Percentiles rank a stretch among this genome's conserved stretches.
Evolutionary conservation across 345 rosid genomes (phyloP).

Genomic region (Schrenkiella parvula): DNA sequence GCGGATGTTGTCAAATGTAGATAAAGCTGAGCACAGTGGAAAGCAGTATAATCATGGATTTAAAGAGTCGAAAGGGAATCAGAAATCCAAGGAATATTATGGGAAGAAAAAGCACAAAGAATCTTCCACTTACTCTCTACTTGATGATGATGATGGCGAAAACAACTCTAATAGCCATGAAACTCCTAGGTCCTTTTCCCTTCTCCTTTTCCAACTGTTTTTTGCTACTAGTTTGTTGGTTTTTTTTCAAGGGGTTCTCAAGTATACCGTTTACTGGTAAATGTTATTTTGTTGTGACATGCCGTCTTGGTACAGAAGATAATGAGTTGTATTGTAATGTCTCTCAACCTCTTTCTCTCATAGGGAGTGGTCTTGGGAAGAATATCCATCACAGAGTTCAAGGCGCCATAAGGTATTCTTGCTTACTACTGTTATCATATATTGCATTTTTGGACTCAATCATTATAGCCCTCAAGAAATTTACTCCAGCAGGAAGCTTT

Average conservation of each 20-base stretch:
- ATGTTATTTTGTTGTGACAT: neutral
- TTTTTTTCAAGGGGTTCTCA: neutral
- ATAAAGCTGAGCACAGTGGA: slow-evolving; percentile 23
- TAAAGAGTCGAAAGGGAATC: slow-evolving; percentile 11
- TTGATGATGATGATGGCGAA: slow-evolving; percentile 23
- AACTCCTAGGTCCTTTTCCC: slow-evolving; percentile 16
- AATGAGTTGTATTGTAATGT: slow-evolving; percentile 7
- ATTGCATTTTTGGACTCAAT: neutral
- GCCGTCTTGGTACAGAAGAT: no score
- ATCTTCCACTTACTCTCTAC: slow-evolving; percentile 28
- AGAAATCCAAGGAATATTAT: slow-evolving; percentile 11
- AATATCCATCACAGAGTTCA: slow-evolving; percentile 26
- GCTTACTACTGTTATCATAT: neutral
- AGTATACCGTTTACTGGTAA: neutral
- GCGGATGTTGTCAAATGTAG: slow-evolving; percentile 37
- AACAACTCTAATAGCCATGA: slow-evolving; percentile 5
- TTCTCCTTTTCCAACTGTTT: neutral
- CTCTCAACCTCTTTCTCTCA: slow-evolving; percentile 4
- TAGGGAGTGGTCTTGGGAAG: slow-evolving; percentile 42
- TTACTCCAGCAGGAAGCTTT: neutral
- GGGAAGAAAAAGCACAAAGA: slow-evolving; percentile 26
- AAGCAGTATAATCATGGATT: slow-evolving; percentile 26
- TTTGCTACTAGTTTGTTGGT: neutral
- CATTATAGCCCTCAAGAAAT: neutral
- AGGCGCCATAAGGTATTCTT: slow-evolving; percentile 47